These are phyloP conservation scores for Saccharomycopsis selenospora DNA, from an alignment of 805 yeast species.

Conservation along the genomic window DNA sequence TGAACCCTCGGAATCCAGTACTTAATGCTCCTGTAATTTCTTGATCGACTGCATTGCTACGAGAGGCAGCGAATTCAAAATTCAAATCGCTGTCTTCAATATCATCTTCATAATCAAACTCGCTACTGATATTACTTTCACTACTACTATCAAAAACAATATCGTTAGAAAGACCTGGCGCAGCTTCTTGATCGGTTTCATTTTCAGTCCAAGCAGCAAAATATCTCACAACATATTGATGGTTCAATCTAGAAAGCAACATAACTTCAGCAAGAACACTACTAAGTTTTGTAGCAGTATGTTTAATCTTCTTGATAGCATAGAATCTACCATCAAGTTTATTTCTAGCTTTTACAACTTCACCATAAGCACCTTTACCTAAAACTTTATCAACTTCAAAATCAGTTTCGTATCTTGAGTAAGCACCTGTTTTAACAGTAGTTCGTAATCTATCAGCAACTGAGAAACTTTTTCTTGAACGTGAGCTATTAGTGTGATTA, in stretches of 20 bases:
- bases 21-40: not conserved
- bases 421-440: slow-evolving; percentile 19
- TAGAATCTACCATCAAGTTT: slow-evolving; percentile 90
- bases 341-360: slow-evolving; percentile 94
- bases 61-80: slow-evolving; percentile 16
- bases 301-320: slow-evolving; percentile 88
- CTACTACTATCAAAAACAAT: slow-evolving; percentile 24
- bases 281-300: slow-evolving; percentile 70
- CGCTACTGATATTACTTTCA: slow-evolving; percentile 25
- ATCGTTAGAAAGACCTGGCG: not conserved
- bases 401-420: slow-evolving; percentile 81
- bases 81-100: slow-evolving; percentile 16
- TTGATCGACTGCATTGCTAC: not conserved
- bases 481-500: slow-evolving; percentile 21
- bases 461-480: slow-evolving; percentile 26
- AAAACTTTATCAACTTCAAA: slow-evolving; percentile 89
- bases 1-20: slow-evolving; percentile 1
- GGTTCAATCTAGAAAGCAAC: slow-evolving; percentile 84
- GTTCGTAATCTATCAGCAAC: slow-evolving; percentile 10
- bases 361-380: slow-evolving; percentile 97
- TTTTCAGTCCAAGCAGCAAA: slow-evolving; percentile 98
- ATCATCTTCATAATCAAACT: slow-evolving; percentile 20
- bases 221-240: slow-evolving; percentile 92
- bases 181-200: slow-evolving; percentile 29
- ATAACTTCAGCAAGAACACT: slow-evolving; percentile 85